Base-by-base conservation (phyloP, 2,329 filamentous ascomycete species). In the Phialocephala subalpina region DNA sequence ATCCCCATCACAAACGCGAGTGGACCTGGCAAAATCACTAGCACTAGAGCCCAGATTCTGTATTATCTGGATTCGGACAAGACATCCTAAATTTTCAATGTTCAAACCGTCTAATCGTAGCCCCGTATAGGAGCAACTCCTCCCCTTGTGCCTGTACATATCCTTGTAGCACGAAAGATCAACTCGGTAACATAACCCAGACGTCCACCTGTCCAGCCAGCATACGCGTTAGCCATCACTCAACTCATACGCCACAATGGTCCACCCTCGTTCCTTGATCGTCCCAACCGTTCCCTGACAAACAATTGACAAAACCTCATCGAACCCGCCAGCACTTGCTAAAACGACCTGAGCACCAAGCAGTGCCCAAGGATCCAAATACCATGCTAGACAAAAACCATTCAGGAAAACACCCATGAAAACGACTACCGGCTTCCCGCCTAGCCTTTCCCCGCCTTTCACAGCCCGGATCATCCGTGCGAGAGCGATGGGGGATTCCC, bases 81-180 rank as follows among this genome's bases (percentile, higher is more conserved):
- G 45, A 49, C 22, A 25, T 1, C n/a, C 20, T 42, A 18, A 49
- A 49, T 20, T 25, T 11, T 25, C n/a, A 25, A 25, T 49, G 7
- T n/a, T 11, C 45, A 49, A 49, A 20, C 45, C 45, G n/a, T 49
- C 45, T 49, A n/a, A 25, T 42, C 12, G n/a, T 49, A 11, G 45
- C 45, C 18, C 22, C 45, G 45, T 49, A 49, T 49, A 49, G 45
- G 45, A 49, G n/a, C 9, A 49, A 25, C 22, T 49, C 45, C 45
- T 49, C 18, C 45, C 45, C 45, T 22, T 9, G 45, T 14, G 35
- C 35, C 35, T 38, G 14, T 38, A 7, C 35, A 38, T 7, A 42
- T 4, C 29, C 29, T 33, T 9, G 29, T 33, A 33, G 29, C 29
- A 33, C n/a, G n/a, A n/a, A 33, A 33, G 9, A 4, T 33, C 29